Base-by-base conservation (phyloP, 73 alveolate species). In the Symbiodinium natans region DNA sequence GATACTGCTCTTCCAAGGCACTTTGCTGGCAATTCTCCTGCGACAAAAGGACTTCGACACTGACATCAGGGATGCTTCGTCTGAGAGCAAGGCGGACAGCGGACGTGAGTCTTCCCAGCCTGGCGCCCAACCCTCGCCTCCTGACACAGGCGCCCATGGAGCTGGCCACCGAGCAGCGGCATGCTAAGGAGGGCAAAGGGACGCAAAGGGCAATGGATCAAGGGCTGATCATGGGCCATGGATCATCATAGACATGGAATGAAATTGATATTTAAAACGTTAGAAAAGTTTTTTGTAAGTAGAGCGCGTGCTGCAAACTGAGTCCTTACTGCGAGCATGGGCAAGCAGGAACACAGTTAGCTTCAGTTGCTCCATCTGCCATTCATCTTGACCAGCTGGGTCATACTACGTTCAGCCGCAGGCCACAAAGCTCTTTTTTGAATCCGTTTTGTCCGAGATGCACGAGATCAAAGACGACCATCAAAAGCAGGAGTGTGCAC, bases 151-250 rank as follows among this genome's bases (percentile, higher is more conserved):
- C 93, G 11, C 93, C 93, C 0, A 21, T 86, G 93, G 93, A 86
- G 93, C 59, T 86, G 82, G 93, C 93, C 33, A 77, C 93, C 29
- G 93, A 86, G 56, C 82, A 52, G 93, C 93, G 82, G 39, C 93
- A 86, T 17, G 93, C 83, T 29, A 52, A 52, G 71, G 68, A 4
- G 5, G 27, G 68, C 6, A 23, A 52, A 29, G 23, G 71, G 25
- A n/a, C n/a, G n/a, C n/a, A n/a, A n/a, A n/a, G n/a, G n/a, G n/a
- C n/a, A n/a, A n/a, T n/a, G n/a, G n/a, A n/a, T n/a, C n/a, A n/a
- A n/a, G n/a, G n/a, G n/a, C n/a, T n/a, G n/a, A n/a, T n/a, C n/a
- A n/a, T n/a, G n/a, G n/a, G n/a, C n/a, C n/a, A n/a, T n/a, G n/a
- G n/a, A n/a, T n/a, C n/a, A n/a, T n/a, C n/a, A n/a, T n/a, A n/a